Conservation (phyloP, 169 alveolate genomes). For the Besnoitia besnoiti region DNA sequence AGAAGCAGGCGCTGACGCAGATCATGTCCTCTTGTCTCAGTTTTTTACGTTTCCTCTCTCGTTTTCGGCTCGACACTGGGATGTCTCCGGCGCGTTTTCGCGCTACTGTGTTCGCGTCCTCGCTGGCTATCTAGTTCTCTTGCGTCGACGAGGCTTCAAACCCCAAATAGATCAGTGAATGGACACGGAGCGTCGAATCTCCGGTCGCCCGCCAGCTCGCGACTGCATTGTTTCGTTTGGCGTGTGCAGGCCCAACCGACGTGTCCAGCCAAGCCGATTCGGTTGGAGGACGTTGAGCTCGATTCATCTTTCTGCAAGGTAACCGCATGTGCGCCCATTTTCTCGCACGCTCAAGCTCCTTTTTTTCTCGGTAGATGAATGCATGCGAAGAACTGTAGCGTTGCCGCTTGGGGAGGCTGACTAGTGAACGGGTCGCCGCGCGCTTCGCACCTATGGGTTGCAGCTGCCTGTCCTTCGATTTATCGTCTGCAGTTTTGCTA, state of each 20-base stretch:
- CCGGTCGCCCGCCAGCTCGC: no score
- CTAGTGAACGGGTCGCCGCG: no score
- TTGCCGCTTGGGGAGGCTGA: no score
- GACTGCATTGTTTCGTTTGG: neutral
- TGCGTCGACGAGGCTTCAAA: neutral
- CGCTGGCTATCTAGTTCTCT: neutral
- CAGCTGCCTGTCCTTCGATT: no score
- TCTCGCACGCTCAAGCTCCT: no score
- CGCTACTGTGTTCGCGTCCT: neutral
- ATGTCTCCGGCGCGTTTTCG: neutral
- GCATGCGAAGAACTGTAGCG: no score
- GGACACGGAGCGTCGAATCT: no score
- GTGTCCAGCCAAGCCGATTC: neutral
- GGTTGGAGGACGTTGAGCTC: neutral
- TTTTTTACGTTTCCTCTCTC: neutral
- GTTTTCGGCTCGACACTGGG: neutral
- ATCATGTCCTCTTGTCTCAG: neutral
- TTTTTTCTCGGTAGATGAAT: no score
- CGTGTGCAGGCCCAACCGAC: neutral
- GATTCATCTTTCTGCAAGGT: neutral
- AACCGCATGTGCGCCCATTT: no score
- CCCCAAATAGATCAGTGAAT: neutral
- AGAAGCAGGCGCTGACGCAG: neutral
- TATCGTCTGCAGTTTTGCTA: no score
- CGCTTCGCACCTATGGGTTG: no score